phyloP scores from a whole-genome alignment of 83 land plant species.

The Picea engelmannii region DNA sequence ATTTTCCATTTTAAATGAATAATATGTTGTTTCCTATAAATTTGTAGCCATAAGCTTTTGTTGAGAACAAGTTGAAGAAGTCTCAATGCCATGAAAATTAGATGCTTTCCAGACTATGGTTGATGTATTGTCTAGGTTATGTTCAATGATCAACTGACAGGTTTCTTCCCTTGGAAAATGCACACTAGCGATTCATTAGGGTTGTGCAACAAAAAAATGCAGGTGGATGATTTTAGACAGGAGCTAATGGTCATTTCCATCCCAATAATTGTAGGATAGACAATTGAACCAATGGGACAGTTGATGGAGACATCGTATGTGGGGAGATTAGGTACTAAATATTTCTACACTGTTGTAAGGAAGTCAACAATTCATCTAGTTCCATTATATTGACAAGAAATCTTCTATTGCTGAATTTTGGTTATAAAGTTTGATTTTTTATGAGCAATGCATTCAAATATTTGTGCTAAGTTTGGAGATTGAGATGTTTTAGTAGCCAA shows the following conservation, averaged over 20 bases:
- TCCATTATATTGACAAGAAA: no score
- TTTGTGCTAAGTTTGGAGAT: no score
- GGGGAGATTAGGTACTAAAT: conserved; percentile 70
- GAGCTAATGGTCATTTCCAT: conserved; percentile 67
- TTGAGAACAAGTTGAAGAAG: neutral
- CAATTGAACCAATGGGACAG: conserved; percentile 76
- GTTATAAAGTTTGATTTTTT: neutral
- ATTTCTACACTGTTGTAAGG: neutral
- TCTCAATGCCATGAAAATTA: neutral
- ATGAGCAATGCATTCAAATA: no score
- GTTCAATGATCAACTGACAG: neutral
- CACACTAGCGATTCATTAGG: neutral
- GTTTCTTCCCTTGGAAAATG: neutral
- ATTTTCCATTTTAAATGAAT: neutral
- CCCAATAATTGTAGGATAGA: conserved; percentile 77
- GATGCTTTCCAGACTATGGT: neutral
- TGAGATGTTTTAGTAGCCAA: no score
- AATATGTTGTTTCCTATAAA: no score
- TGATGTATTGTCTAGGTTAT: neutral
- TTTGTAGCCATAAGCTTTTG: neutral
- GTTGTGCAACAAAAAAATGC: neutral
- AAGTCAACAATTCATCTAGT: no score
- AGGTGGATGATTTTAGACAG: conserved; percentile 13
- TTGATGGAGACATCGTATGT: conserved; percentile 88
- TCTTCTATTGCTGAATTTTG: conserved; percentile 10